Base-by-base conservation (phyloP, 2,329 filamentous ascomycete species). In the Sporothrix protearum region DNA sequence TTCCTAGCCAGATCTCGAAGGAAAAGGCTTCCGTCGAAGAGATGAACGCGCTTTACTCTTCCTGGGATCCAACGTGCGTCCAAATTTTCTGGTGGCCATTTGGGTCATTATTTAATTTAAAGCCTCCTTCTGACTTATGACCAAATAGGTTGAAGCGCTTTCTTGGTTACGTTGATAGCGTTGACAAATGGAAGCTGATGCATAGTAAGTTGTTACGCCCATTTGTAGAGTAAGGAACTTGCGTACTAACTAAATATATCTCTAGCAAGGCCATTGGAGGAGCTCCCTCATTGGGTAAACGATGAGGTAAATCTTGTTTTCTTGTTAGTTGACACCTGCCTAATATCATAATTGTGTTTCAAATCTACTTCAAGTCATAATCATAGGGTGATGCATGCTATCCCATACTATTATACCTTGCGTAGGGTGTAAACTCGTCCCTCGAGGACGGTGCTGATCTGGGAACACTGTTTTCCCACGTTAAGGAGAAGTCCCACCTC, bases 11-110 rank as follows among this genome's bases (percentile, higher is more conserved):
- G 14, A 30, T 68, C 2, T 75, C 76, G 3, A 75, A 73, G 9
- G 78, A 77, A 74, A 74, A 77, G 2, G 76, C 78, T 45, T 74
- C 14, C 10, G 57, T 64, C 28, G 77, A 79, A 71, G 80, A 82
- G 71, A 77, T 82, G 69, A 75, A 74, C 25, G 70, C 74, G 22
- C 77, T 80, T 7, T 82, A 82, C 68, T 67, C 59, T 0, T 71
- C 69, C 14, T 82, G 81, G 80, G 79, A 80, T 36, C 75, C 78
- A 63, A 63, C 33, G 33, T 42, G 22, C 1, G 57, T n/a, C 33
- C 6, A 9, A 6, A 2, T 25, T n/a, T 2, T 63, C 19, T 61
- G n/a, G 30, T 10, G 22, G 16, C n/a, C n/a, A n/a, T n/a, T n/a
- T n/a, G n/a, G n/a, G n/a, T n/a, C n/a, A n/a, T n/a, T n/a, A n/a